Conservation (phyloP, 2,329 filamentous ascomycete genomes). For the Aspergillus novoparasiticus region DNA sequence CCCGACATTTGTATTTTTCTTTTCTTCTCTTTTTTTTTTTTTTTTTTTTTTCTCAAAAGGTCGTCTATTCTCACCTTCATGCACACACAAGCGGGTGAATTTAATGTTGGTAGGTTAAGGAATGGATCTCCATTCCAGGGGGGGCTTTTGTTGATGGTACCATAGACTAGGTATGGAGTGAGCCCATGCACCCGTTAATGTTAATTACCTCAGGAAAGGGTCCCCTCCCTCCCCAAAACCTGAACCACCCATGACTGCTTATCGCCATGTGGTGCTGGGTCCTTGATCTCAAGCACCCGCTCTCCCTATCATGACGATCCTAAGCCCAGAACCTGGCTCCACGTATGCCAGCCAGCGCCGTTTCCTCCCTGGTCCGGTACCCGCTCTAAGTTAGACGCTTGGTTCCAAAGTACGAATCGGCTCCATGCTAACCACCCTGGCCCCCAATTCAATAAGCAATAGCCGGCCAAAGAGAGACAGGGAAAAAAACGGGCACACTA, state of each 20-base stretch:
- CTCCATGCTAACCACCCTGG: conserved; percentile 12
- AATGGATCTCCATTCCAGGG: background rate
- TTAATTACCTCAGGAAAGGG: background rate
- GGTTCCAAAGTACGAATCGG: conserved; percentile 16
- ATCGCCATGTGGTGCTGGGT: conserved; percentile 28
- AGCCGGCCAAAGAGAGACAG: conserved; percentile 2
- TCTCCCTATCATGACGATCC: conserved; percentile 21
- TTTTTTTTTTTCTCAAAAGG: background rate
- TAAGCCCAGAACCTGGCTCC: conserved; percentile 18
- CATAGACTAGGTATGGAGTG: background rate
- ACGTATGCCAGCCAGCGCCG: conserved; percentile 13
- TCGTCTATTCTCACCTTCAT: background rate
- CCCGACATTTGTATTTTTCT: background rate
- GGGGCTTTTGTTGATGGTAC: background rate
- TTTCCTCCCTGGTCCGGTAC: conserved; percentile 12
- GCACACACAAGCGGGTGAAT: background rate
- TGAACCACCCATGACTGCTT: conserved; percentile 18
- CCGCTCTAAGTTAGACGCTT: conserved; percentile 10
- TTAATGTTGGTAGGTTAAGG: background rate
- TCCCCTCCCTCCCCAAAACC: background rate
- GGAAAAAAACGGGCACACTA: conserved; percentile 7
- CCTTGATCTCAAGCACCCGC: conserved; percentile 17
- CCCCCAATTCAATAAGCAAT: conserved; percentile 19
- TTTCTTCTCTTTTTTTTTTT: background rate
- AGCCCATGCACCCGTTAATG: background rate